Conservation (phyloP, 345 rosid species). For the Populus nigra region DNA sequence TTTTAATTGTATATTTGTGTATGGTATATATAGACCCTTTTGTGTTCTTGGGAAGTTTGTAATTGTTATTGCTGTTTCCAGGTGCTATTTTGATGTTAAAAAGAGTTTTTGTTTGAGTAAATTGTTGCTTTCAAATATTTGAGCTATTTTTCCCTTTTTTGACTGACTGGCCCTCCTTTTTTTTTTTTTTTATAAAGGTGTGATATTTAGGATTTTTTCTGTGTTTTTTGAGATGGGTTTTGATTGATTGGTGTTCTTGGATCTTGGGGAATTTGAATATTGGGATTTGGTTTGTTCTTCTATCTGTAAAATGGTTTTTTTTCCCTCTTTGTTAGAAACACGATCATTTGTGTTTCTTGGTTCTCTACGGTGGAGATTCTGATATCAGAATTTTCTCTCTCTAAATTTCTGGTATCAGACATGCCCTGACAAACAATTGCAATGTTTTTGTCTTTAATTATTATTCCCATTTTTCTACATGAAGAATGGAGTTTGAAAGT, state of each 20-base stretch:
- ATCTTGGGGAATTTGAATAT: background rate
- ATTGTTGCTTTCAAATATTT: background rate
- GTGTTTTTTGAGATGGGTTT: background rate
- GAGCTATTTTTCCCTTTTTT: background rate
- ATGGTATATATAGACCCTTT: background rate
- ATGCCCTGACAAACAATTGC: slow-evolving; percentile 10
- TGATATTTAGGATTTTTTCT: background rate
- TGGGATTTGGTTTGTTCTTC: background rate
- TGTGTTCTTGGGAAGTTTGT: background rate
- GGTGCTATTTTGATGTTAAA: background rate
- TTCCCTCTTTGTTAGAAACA: background rate
- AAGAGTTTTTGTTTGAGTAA: background rate
- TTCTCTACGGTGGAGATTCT: background rate
- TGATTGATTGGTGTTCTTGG: slow-evolving; percentile 4
- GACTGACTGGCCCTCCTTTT: background rate
- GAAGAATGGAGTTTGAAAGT: too few species aligned
- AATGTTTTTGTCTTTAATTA: background rate
- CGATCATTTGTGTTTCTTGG: background rate
- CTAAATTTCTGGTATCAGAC: background rate
- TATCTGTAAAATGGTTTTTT: background rate
- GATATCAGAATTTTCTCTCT: background rate
- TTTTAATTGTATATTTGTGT: background rate
- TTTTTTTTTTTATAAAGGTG: background rate
- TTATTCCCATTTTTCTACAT: background rate
- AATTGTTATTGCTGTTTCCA: background rate